These are phyloP conservation scores for Helichrysum umbraculigerum DNA, from an alignment of 129 eudicot species.

Conservation along the genomic window DNA sequence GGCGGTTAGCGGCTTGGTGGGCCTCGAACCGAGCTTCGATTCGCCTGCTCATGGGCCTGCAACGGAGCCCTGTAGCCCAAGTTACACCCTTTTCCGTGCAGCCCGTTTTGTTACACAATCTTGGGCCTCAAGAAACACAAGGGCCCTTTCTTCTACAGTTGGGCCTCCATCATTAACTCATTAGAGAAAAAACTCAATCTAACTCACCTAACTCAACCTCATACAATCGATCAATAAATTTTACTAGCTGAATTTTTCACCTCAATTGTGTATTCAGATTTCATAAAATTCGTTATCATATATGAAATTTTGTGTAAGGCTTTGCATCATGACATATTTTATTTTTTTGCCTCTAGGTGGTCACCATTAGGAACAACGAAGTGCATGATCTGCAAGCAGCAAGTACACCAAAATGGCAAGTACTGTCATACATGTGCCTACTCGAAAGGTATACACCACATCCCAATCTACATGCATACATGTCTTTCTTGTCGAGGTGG, in stretches of 20 bases:
- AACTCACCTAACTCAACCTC: background rate
- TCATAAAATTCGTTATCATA: background rate
- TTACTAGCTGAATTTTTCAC: background rate
- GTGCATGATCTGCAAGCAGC: constrained; percentile 96
- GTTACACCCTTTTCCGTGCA: too few species aligned
- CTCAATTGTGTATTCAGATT: background rate
- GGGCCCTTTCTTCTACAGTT: too few species aligned
- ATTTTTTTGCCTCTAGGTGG: constrained; percentile 61
- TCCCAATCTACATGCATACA: background rate
- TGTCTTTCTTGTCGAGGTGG: background rate
- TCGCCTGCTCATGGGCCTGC: too few species aligned
- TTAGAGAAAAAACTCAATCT: background rate
- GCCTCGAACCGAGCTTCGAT: too few species aligned
- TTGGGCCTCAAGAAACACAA: too few species aligned
- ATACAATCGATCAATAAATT: background rate
- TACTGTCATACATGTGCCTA: constrained; percentile 98
- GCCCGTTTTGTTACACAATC: too few species aligned
- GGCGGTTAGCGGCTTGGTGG: too few species aligned
- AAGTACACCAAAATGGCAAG: constrained; percentile 93
- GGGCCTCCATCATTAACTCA: too few species aligned
- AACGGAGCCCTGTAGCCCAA: too few species aligned
- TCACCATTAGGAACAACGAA: constrained; percentile 86
- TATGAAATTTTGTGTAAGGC: background rate
- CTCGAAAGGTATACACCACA: constrained; percentile 64
- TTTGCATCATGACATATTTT: constrained; percentile 5